phyloP scores from a whole-genome alignment of 768 basidiomycete species.

The Saitozyma podzolica region DNA sequence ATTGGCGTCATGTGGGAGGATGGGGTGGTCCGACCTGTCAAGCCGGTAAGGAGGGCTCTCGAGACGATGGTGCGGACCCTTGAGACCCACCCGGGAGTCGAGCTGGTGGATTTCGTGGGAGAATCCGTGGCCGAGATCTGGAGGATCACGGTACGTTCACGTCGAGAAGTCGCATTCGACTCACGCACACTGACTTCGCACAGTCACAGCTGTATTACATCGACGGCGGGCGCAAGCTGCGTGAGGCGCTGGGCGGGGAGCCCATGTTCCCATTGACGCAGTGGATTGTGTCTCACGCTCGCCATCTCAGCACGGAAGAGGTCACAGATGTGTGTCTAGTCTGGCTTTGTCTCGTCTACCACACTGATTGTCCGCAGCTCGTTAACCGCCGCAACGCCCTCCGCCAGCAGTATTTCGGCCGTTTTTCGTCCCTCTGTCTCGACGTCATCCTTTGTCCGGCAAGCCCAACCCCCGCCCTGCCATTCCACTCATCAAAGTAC shows the following conservation, averaged over 20 bases:
- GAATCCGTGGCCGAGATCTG: conserved; percentile 5
- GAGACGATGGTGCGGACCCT: conserved; percentile 46
- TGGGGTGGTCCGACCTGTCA: conserved; percentile 28
- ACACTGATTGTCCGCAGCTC: conserved; percentile 10
- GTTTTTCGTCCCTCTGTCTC: conserved; percentile 11
- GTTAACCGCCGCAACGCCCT: conserved; percentile 9
- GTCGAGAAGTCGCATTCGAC: too few species aligned
- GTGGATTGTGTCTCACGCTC: conserved; percentile 19
- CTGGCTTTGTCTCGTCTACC: conserved; percentile 7
- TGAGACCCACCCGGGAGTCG: background rate
- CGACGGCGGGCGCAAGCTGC: conserved; percentile 16
- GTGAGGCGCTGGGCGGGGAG: conserved; percentile 12
- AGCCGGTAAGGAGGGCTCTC: conserved; percentile 50
- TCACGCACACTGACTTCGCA: background rate
- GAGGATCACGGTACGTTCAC: conserved; percentile 9
- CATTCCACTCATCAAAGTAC: conserved; percentile 22
- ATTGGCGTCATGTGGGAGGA: conserved; percentile 34
- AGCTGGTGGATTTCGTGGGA: conserved; percentile 9
- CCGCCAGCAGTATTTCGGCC: conserved; percentile 8
- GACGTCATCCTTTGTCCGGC: conserved; percentile 34
- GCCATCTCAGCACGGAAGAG: conserved; percentile 1
- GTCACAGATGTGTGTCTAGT: background rate
- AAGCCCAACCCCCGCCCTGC: conserved; percentile 19
- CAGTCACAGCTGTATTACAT: conserved; percentile 17
- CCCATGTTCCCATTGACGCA: conserved; percentile 30